A percentile compares a stretch with the other conserved stretches of the same genome.
Conservation (phyloP, 139 green algal genomes). For the Pseudopediastrum boryanum region DNA sequence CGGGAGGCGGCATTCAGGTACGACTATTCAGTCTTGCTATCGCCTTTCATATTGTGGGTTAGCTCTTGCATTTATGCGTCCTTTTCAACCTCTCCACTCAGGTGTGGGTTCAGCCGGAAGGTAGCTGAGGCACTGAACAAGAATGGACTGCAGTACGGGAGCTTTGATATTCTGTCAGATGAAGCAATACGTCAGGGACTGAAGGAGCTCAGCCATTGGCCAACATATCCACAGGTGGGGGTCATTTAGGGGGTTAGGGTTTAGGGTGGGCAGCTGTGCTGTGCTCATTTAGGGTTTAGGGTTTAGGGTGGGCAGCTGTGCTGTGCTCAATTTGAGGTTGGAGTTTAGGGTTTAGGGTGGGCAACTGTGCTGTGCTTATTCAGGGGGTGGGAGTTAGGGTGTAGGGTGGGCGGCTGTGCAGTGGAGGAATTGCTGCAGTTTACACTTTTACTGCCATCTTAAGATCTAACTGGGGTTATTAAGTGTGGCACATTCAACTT, state of each 20-base stretch:
- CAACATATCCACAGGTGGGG: slow-evolving; percentile 88
- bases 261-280: neutral
- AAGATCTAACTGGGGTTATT: too few relatives aligned
- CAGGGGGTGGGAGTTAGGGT: neutral
- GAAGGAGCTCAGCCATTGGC: slow-evolving; percentile 89
- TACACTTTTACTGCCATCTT: too few relatives aligned
- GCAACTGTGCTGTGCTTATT: neutral
- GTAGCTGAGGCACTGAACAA: slow-evolving; percentile 72
- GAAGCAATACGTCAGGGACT: slow-evolving; percentile 82
- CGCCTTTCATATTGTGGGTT: too few relatives aligned
- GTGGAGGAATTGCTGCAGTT: neutral
- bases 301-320: neutral
- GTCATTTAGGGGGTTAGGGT: neutral
- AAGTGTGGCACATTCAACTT: too few relatives aligned
- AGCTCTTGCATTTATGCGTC: too few relatives aligned
- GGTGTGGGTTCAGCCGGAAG: slow-evolving; percentile 89
- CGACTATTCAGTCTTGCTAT: too few relatives aligned
- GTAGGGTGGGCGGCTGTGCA: neutral
- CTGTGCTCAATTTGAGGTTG: neutral
- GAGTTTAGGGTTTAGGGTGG: neutral
- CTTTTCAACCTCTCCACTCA: too few relatives aligned
- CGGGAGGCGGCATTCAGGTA: too few relatives aligned
- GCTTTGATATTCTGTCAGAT: slow-evolving; percentile 92
- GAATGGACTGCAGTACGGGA: slow-evolving; percentile 59
- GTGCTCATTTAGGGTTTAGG: neutral